Percentiles rank a stretch among this genome's conserved stretches.
These are phyloP conservation scores for Ganoderma multipileum DNA, from an alignment of 1,284 basidiomycete genomes.

Conservation along the genomic window DNA sequence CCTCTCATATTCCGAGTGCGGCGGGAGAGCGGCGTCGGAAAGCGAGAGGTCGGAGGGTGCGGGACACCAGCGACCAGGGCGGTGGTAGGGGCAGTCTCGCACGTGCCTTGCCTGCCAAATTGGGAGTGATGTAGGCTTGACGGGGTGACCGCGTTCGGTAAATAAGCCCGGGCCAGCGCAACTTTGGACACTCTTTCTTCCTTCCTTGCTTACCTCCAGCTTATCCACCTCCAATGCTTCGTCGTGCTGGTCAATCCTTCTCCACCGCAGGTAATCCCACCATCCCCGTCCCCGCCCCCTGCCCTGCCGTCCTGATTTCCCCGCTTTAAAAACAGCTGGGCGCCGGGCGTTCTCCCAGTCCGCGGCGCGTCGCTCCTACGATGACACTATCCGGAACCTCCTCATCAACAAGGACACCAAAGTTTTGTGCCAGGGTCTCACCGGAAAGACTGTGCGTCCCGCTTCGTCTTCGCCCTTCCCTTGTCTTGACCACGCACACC, in stretches of 20 bases:
- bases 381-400: constrained; percentile 91
- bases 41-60: not conserved
- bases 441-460: constrained; percentile 90
- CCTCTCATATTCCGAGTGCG: constrained; percentile 1
- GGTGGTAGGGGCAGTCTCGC: constrained; percentile 3
- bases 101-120: constrained; percentile 27
- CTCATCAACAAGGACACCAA: constrained; percentile 95
- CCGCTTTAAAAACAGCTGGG: constrained; percentile 51
- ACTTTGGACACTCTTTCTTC: constrained; percentile 19
- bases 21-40: not conserved
- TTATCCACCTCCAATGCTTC: constrained; percentile 54
- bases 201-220: not conserved
- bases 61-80: constrained; percentile 17
- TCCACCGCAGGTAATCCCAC: constrained; percentile 53
- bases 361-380: constrained; percentile 76
- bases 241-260: constrained; percentile 64
- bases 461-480: not conserved
- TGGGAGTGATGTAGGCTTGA: constrained; percentile 25
- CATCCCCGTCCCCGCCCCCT: not conserved
- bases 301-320: constrained; percentile 19
- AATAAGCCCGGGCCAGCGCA: constrained; percentile 30
- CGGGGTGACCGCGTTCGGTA: constrained; percentile 19
- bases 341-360: constrained; percentile 84
- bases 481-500: constrained; percentile 11
- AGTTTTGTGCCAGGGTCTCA: constrained; percentile 93